Base-by-base conservation (phyloP, 306 rosid genomes). In the Medicago ruthenica region DNA sequence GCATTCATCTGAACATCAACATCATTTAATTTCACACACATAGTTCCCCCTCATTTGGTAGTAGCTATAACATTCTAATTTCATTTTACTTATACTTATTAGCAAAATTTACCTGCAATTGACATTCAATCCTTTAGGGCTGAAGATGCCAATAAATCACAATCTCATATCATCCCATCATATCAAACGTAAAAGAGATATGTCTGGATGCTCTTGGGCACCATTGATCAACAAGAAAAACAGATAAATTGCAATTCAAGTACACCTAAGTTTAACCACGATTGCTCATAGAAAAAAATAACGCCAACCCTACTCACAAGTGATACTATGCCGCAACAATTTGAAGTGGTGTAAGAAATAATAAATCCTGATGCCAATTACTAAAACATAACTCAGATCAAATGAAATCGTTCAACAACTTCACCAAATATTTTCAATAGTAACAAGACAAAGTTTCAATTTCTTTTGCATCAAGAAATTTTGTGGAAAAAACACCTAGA, bases 391-490 rank as follows among this genome's bases (percentile, higher is more conserved):
- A 79, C 11, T 44, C 61, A 27, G 53, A 41, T 65, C n/a, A 42
- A 64, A 31, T 51, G 27, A 67, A 71, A 71, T 63, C 13, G 16
- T 58, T 13, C 39, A 58, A 11, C 16, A 59, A 5, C 17, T 59
- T 59, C 17, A 22, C 15, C 39, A 2, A 11, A 24, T 3, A 21
- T 24, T 2, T 15, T 24, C n/a, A n/a, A n/a, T n/a, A n/a, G n/a
- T n/a, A n/a, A n/a, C 15, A 40, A 71, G 57, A 76, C 66, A 51
- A 57, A 48, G 70, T 16, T 71, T 66, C 27, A 73, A 63, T n/a
- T 64, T 47, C 73, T 22, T 67, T 71, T 74, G 67, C 36, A 16
- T 41, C 68, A 15, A 72, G 64, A 58, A 55, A 55, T 14, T 14
- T 13, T 48, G 16, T 14, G 61, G 31, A 47, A 71, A 70, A 65